Base-by-base conservation (phyloP, 805 yeast species). In the Spathaspora sp. region DNA sequence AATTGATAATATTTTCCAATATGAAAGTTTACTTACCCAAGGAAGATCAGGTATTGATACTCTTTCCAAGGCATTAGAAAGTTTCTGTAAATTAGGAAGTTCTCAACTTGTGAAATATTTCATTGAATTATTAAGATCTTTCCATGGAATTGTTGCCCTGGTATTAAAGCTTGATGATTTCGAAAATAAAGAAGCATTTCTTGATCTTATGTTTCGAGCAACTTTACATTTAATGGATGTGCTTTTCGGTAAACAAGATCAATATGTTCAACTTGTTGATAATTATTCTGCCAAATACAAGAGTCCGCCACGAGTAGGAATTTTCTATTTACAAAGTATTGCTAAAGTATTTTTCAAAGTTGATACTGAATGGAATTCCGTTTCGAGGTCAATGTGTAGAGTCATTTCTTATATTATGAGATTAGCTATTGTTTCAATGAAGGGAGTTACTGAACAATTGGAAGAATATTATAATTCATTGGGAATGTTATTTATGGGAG, bases 331-430 rank as follows among this genome's bases (percentile, higher is more conserved):
- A 39, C 61, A 69, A 19, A 69, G 75, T 55, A 71, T 82, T 61
- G 66, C 81, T 2, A 69, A 66, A 10, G 68, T 78, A 46, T 81
- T 83, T 57, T 60, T 70, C 11, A 72, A 74, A 38, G 83, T 83
- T 14, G 74, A 72, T 42, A 65, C 73, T 2, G 80, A 75, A 46
- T 85, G 91, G 90, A 81, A 73, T 62, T 75, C 82, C 38, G 72
- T 80, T 45, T 84, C 88, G 3, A 74, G 89, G 60, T 80, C 88
- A 0, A 67, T 83, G 42, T 85, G 89, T 58, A 77, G 91, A 48
- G 74, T 81, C 9, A 74, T 82, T 17, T 74, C 82, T 3, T 68
- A 82, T 46, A 59, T 86, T 42, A 61, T 85, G 49, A 77, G 76
- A 51, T 63, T 74, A 46, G 66, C 75, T 0, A 58, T 69, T 17